Evolutionary conservation across 2,329 filamentous ascomycete genomes (phyloP).

Genomic region (Colletotrichum sp.): DNA sequence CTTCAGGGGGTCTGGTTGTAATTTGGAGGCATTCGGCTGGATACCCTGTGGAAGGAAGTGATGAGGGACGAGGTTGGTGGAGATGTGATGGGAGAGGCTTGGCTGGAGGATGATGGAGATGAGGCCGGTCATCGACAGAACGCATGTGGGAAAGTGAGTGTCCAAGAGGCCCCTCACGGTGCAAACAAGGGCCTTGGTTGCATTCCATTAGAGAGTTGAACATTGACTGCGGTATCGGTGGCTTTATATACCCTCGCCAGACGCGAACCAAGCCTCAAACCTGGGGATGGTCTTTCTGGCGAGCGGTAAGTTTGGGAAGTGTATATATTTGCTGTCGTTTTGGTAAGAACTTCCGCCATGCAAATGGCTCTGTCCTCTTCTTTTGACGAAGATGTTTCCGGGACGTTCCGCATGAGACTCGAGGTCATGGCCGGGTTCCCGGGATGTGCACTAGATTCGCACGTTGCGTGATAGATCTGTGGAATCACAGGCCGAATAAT

Average conservation of each 20-base stretch:
- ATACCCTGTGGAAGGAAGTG: neutral
- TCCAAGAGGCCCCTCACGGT: too few species aligned
- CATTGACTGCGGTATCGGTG: rapidly evolving
- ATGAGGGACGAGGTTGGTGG: rapidly evolving
- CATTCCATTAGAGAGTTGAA: neutral
- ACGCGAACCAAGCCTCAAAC: neutral
- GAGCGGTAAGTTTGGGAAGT: neutral
- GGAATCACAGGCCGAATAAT: rapidly evolving
- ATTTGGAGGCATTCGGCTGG: neutral
- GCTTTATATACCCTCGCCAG: neutral
- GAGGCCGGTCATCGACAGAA: rapidly evolving
- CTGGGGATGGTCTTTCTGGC: neutral
- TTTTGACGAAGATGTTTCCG: too few species aligned
- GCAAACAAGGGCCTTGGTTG: neutral
- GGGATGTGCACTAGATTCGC: rapidly evolving
- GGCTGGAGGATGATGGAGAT: neutral
- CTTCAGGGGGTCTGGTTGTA: rapidly evolving
- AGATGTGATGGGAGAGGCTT: rapidly evolving
- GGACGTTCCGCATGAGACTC: rapidly evolving
- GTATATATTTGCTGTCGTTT: neutral
- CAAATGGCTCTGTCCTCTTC: too few species aligned
- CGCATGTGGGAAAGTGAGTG: neutral
- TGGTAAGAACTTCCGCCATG: neutral
- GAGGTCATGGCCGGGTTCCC: neutral
- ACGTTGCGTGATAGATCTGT: neutral